Conservation (phyloP, 2,329 filamentous ascomycete species). For the Chrysoporthe deuterocubensis region DNA sequence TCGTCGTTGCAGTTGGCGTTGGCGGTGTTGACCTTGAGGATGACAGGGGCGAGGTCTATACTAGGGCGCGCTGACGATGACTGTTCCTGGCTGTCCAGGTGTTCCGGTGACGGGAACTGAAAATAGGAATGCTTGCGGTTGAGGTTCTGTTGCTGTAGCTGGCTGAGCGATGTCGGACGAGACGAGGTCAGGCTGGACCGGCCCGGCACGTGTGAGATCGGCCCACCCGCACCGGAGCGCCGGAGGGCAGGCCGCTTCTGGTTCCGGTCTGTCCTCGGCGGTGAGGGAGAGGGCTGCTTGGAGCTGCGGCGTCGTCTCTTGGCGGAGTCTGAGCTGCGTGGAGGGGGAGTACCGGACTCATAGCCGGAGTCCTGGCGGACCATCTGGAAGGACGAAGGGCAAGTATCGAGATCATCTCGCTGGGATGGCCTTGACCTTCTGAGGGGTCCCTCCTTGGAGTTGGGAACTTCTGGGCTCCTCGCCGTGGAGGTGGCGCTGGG, state of each 20-base stretch:
- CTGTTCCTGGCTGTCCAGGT: slow-evolving; percentile 23
- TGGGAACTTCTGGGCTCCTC: slow-evolving; percentile 26
- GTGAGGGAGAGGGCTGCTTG: slow-evolving; percentile 37
- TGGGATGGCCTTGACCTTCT: slow-evolving; percentile 15
- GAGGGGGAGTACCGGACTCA: slow-evolving; percentile 50
- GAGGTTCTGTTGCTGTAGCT: slow-evolving; percentile 34
- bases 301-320: slow-evolving; percentile 35
- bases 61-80: slow-evolving; percentile 11
- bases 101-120: slow-evolving; percentile 34
- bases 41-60: slow-evolving; percentile 23
- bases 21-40: slow-evolving; percentile 26
- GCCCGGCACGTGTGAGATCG: slow-evolving; percentile 33
- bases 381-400: slow-evolving; percentile 47
- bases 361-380: slow-evolving; percentile 64
- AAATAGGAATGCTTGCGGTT: slow-evolving; percentile 47
- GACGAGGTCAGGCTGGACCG: slow-evolving; percentile 34
- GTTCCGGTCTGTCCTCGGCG: slow-evolving; percentile 34
- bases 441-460: slow-evolving; percentile 1
- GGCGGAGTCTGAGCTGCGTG: slow-evolving; percentile 43
- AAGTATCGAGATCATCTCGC: slow-evolving; percentile 35
- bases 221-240: slow-evolving; percentile 45
- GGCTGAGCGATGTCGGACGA: slow-evolving; percentile 34
- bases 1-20: slow-evolving; percentile 8
- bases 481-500: slow-evolving; percentile 31
- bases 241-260: slow-evolving; percentile 48